phyloP scores from a whole-genome alignment of 2,329 filamentous ascomycete species.

The Arthrobotrys conoides region DNA sequence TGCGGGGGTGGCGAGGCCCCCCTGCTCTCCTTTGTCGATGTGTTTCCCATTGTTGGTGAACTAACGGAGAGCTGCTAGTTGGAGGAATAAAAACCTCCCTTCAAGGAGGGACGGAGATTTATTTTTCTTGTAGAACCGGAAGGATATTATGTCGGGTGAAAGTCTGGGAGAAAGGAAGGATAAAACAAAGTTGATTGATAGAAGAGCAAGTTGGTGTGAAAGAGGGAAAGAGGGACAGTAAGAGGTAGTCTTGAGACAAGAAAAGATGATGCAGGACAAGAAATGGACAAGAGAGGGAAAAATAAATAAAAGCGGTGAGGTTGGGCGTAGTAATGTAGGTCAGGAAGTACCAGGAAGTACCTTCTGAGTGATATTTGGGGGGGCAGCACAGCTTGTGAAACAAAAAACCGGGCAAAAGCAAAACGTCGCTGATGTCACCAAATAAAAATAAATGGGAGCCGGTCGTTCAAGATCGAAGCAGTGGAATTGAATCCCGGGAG shows the following conservation, averaged over 20 bases:
- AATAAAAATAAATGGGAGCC: neutral
- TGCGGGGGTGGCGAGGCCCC: slow-evolving; percentile 61
- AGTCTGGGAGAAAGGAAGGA: neutral
- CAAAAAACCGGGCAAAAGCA: slow-evolving; percentile 39
- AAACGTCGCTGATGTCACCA: slow-evolving; percentile 30
- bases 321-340: slow-evolving; percentile 18
- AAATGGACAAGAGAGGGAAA: slow-evolving; percentile 16
- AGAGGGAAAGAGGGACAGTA: slow-evolving; percentile 7
- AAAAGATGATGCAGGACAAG: slow-evolving; percentile 29
- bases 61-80: slow-evolving; percentile 31
- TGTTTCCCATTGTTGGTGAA: slow-evolving; percentile 62
- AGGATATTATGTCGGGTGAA: neutral
- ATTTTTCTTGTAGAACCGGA: neutral
- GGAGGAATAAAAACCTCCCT: slow-evolving; percentile 13
- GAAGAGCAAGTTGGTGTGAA: neutral
- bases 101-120: neutral
- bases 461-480: neutral
- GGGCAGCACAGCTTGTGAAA: slow-evolving; percentile 26
- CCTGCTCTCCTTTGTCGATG: slow-evolving; percentile 64
- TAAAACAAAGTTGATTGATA: slow-evolving; percentile 2
- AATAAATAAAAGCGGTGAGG: slow-evolving; percentile 10
- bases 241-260: slow-evolving; percentile 15
- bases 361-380: slow-evolving; percentile 6
- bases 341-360: neutral
- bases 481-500: slow-evolving; percentile 11